These are phyloP conservation scores for Plicaturopsis crispa DNA, from an alignment of 768 basidiomycete species.

Conservation along the genomic window DNA sequence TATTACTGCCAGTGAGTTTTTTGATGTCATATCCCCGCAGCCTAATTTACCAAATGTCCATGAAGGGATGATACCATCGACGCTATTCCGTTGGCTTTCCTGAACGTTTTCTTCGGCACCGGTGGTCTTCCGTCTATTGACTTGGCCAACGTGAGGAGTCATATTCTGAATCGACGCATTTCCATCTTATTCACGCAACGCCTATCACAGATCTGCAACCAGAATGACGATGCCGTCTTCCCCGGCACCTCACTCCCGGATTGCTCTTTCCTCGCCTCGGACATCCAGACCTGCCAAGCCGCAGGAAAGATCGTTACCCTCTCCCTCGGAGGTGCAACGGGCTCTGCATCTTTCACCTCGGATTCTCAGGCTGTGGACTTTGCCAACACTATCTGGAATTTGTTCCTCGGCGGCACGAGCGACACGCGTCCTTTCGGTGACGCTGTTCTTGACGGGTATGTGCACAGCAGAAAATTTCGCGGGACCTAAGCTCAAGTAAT, in stretches of 20 bases:
- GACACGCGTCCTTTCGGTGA: slow-evolving; percentile 61
- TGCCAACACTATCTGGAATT: slow-evolving; percentile 63
- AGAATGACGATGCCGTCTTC: slow-evolving; percentile 46
- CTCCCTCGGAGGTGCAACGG: slow-evolving; percentile 56
- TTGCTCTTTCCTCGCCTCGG: slow-evolving; percentile 50
- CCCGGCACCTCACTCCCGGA: slow-evolving; percentile 56
- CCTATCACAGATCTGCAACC: slow-evolving; percentile 54
- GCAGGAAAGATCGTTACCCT: slow-evolving; percentile 56
- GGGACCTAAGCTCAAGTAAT: too few relatives aligned
- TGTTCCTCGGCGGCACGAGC: slow-evolving; percentile 61
- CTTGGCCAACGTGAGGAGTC: slow-evolving; percentile 43
- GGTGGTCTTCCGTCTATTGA: slow-evolving; percentile 54
- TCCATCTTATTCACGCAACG: neutral
- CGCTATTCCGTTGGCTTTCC: slow-evolving; percentile 53
- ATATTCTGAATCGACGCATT: slow-evolving; percentile 1
- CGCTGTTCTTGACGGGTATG: slow-evolving; percentile 67
- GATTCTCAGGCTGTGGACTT: slow-evolving; percentile 51
- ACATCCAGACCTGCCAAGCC: slow-evolving; percentile 58
- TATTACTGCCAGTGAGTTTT: slow-evolving; percentile 41
- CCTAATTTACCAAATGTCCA: neutral
- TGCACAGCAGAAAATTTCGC: neutral
- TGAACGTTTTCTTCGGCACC: slow-evolving; percentile 50
- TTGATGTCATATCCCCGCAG: too few relatives aligned
- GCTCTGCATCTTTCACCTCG: slow-evolving; percentile 50
- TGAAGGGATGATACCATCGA: slow-evolving; percentile 50